These are phyloP conservation scores for Phytophthora sp. DNA, from an alignment of 352 stramenopile genomes.

Conservation along the genomic window DNA sequence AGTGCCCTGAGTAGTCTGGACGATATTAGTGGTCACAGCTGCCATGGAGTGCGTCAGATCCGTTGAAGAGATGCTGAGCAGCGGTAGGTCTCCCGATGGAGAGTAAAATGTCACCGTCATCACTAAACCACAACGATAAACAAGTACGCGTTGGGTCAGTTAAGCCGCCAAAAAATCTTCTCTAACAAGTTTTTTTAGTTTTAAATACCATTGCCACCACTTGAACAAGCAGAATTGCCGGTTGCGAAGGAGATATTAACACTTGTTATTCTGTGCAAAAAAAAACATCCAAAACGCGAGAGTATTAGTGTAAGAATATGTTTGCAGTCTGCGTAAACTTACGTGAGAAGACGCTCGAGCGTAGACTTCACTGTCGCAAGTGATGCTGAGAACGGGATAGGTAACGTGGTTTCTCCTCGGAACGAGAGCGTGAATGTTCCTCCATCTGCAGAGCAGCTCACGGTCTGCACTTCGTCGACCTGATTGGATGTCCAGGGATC, in stretches of 20 bases:
- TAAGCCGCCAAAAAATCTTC: neutral
- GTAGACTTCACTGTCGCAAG: constrained; percentile 37
- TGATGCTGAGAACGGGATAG: constrained; percentile 42
- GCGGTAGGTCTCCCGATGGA: constrained; percentile 63
- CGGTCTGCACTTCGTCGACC: constrained; percentile 77
- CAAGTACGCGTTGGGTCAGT: neutral
- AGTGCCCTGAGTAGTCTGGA: constrained; percentile 43
- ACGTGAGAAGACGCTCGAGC: constrained; percentile 68
- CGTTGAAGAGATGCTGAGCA: constrained; percentile 42
- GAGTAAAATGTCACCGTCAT: constrained; percentile 68
- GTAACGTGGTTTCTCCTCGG: constrained; percentile 61
- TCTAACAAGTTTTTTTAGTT: neutral
- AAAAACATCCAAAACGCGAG: neutral
- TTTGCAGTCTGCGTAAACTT: constrained; percentile 5
- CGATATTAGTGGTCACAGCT: constrained; percentile 38
- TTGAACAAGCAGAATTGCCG: constrained; percentile 48
- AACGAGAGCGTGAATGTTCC: constrained; percentile 85
- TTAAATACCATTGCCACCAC: constrained; percentile 50
- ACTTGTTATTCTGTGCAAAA: constrained; percentile 59
- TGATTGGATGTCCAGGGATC: constrained; percentile 85
- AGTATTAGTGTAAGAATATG: neutral
- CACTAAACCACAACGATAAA: constrained; percentile 18
- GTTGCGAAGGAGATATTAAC: constrained; percentile 52
- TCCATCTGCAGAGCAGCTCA: constrained; percentile 70
- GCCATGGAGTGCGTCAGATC: constrained; percentile 47